These are phyloP conservation scores for Cetraspora pellucida DNA, from an alignment of 192 early-diverging fungal genomes.

Conservation along the genomic window DNA sequence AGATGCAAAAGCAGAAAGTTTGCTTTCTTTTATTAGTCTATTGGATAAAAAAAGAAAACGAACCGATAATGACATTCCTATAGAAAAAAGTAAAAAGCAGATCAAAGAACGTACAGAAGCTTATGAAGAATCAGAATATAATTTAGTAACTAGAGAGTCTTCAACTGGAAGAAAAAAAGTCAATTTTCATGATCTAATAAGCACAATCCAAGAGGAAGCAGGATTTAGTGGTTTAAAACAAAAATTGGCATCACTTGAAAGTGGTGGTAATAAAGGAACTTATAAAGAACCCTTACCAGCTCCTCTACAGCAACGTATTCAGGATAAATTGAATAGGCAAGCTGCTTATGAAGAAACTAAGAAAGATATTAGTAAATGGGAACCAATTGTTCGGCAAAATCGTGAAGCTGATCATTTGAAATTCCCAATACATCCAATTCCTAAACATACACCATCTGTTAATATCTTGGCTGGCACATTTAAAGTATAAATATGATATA, in stretches of 20 bases:
- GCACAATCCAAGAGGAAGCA: slow-evolving; percentile 60
- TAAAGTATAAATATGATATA: slow-evolving; percentile 36
- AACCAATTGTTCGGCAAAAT: slow-evolving; percentile 77
- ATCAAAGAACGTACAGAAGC: slow-evolving; percentile 68
- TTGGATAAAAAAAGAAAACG: slow-evolving; percentile 63
- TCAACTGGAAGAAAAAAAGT: slow-evolving; percentile 63
- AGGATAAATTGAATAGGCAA: slow-evolving; percentile 82
- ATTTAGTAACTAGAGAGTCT: slow-evolving; percentile 51
- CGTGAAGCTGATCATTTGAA: slow-evolving; percentile 81
- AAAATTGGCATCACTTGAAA: slow-evolving; percentile 57
- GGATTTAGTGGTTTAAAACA: slow-evolving; percentile 70
- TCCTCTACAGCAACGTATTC: slow-evolving; percentile 79
- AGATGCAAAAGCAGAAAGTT: slow-evolving; percentile 52
- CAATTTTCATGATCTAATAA: slow-evolving; percentile 74
- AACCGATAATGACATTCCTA: slow-evolving; percentile 37
- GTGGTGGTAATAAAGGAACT: slow-evolving; percentile 50
- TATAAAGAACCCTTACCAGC: slow-evolving; percentile 59
- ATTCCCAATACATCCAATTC: slow-evolving; percentile 62
- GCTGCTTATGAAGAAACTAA: slow-evolving; percentile 86
- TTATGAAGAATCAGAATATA: slow-evolving; percentile 74
- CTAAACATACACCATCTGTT: slow-evolving; percentile 48
- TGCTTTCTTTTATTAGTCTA: slow-evolving; percentile 68
- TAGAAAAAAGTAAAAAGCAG: slow-evolving; percentile 54
- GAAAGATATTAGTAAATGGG: slow-evolving; percentile 84
- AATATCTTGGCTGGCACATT: slow-evolving; percentile 65